phyloP scores from a whole-genome alignment of 768 basidiomycete species.

The Pulveroboletus ravenelii region DNA sequence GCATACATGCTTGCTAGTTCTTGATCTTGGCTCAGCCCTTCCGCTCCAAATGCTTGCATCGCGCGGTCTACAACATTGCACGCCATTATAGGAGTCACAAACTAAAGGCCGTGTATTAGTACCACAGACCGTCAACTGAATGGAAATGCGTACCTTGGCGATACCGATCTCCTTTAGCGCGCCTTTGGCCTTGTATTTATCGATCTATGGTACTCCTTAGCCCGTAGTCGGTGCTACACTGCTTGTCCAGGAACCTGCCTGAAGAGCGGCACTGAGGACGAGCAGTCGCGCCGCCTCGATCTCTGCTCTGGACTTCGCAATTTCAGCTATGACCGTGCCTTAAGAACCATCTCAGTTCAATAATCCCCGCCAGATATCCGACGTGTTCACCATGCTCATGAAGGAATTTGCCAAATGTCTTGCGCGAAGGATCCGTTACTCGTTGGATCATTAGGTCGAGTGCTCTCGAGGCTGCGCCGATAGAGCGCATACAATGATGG shows the following conservation, averaged over 20 bases:
- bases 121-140: not conserved
- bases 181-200: conserved; percentile 86
- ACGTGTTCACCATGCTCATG: conserved; percentile 74
- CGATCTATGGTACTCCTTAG: conserved; percentile 55
- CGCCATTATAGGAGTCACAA: conserved; percentile 91
- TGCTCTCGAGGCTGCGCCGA: conserved; percentile 81
- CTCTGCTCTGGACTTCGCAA: conserved; percentile 89
- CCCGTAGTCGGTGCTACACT: not conserved
- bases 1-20: conserved; percentile 77
- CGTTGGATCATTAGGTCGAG: conserved; percentile 85
- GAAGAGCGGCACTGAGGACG: conserved; percentile 87
- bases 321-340: conserved; percentile 88
- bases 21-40: conserved; percentile 89
- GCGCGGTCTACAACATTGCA: conserved; percentile 87
- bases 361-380: not conserved
- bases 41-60: conserved; percentile 95
- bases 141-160: conserved; percentile 64
- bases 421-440: conserved; percentile 86
- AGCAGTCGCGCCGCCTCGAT: conserved; percentile 85
- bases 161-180: conserved; percentile 97
- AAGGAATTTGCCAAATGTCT: conserved; percentile 91
- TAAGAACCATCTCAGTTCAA: not conserved
- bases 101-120: conserved; percentile 44
- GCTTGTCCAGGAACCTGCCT: conserved; percentile 39
- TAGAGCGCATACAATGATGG: conserved; percentile 97